Conservation (phyloP, 371 early-diverging fungal genomes). For the Apophysomyces sp. region DNA sequence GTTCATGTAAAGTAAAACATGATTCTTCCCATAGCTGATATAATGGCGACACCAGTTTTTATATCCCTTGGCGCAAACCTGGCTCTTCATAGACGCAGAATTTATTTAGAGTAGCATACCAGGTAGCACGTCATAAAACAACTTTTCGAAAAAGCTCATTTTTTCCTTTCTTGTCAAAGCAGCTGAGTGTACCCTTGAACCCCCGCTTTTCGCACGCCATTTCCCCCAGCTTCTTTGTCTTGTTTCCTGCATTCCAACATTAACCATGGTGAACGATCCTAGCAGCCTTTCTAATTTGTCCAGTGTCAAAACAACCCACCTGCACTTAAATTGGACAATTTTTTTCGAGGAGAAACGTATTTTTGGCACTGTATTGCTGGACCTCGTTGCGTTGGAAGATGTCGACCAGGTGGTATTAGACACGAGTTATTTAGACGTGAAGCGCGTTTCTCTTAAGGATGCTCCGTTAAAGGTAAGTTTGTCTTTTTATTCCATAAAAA, state of each 20-base stretch:
- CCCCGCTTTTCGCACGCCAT: not conserved
- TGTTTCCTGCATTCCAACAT: constrained; percentile 1
- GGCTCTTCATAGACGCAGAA: no score
- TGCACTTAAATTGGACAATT: constrained; percentile 70
- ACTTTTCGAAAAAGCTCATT: no score
- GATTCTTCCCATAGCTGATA: no score
- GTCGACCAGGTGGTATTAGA: constrained; percentile 68
- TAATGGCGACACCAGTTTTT: no score
- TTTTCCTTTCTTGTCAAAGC: no score
- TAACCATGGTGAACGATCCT: constrained; percentile 55
- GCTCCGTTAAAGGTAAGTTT: constrained; percentile 36
- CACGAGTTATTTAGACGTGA: constrained; percentile 61
- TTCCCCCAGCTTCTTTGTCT: not conserved
- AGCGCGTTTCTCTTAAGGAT: constrained; percentile 40
- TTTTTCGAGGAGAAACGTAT: constrained; percentile 72
- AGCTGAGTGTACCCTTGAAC: no score
- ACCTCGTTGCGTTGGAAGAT: constrained; percentile 44
- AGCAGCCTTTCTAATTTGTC: constrained; percentile 82
- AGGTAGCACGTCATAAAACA: no score
- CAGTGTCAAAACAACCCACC: constrained; percentile 65
- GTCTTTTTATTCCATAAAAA: not conserved
- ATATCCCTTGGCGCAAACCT: no score
- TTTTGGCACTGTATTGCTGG: constrained; percentile 62
- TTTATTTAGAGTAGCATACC: no score
- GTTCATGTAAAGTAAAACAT: no score